Base-by-base conservation (phyloP, 495 filamentous ascomycete genomes). In the Bombardia bombarda region DNA sequence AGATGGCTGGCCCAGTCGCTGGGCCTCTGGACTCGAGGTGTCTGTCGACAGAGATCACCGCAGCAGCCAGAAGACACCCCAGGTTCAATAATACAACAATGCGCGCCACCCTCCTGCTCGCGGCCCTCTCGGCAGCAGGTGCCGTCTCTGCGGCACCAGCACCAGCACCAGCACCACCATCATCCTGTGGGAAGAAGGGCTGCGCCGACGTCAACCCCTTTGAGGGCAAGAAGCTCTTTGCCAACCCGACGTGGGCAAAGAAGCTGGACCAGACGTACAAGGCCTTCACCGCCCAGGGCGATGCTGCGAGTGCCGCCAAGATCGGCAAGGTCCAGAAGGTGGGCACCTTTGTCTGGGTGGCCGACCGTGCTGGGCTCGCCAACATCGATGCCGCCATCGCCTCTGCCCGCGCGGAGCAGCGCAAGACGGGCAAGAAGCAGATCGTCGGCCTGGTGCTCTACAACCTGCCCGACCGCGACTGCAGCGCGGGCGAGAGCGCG, bases 381-480 rank as follows among this genome's bases (percentile, higher is more conserved):
- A 50, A 43, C 38, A 64, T 82, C 50, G 62, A 62, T 34, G 66
- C 72, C 32, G 76, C 78, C 49, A 62, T 74, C 42, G 39, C 59
- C 39, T 56, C 53, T 4, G 74, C 67, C 9, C 71, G 72, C 24
- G 62, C 63, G 7, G 66, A 55, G 33, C 71, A 73, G 16, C 57
- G 58, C 1, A 56, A 60, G 20, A 65, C 67, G 0, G 66, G 66
- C n/a, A 66, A 62, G 47, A 61, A 63, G 49, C 62, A 69, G 42
- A 57, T 68, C 40, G 49, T 70, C 6, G 60, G 66, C 1, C 69
- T 80, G 45, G 79, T 83, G 31, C 72, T 82, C 17, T 82, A 83
- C 56, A 77, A 82, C 53, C 56, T 83, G n/a, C 79, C 78, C 12
- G 78, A 80, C 38, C 72, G 79, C 32, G 79, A 83, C 56, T 83